Conservation (phyloP, 495 filamentous ascomycete genomes). For the Hypomontagnella monticulosa region DNA sequence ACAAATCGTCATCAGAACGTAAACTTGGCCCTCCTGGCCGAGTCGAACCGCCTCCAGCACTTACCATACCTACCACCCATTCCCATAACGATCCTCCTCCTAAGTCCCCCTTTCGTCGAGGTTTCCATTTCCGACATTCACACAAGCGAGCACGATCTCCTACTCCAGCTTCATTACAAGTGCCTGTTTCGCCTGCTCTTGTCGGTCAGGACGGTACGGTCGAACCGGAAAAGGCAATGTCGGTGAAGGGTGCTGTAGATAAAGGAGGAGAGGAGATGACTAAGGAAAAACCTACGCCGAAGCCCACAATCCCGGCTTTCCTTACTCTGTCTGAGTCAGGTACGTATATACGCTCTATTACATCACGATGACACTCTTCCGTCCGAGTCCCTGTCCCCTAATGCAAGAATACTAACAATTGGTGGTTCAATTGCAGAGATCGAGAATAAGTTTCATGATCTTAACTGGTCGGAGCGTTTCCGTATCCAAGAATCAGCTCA, state of each 20-base stretch:
- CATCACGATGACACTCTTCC: background rate
- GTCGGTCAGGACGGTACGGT: constrained; percentile 31
- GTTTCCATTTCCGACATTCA: constrained; percentile 34
- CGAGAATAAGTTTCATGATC: constrained; percentile 65
- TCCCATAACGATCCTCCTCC: constrained; percentile 11
- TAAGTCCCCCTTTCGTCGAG: constrained; percentile 42
- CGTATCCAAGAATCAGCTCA: constrained; percentile 58
- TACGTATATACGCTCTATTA: constrained; percentile 27
- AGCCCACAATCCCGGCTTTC: constrained; percentile 53
- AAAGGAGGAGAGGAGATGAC: constrained; percentile 30
- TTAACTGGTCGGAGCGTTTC: constrained; percentile 69
- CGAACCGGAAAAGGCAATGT: constrained; percentile 43
- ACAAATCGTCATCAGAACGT: constrained; percentile 23
- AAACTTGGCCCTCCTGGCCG: constrained; percentile 8
- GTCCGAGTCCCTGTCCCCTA: background rate
- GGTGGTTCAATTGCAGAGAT: constrained; percentile 51
- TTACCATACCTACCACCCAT: constrained; percentile 33
- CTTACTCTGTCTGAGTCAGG: constrained; percentile 49
- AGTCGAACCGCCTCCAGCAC: constrained; percentile 28
- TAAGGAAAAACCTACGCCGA: constrained; percentile 30
- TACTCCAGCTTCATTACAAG: constrained; percentile 43
- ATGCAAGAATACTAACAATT: constrained; percentile 21
- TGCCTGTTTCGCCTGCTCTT: constrained; percentile 41
- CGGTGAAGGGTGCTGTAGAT: constrained; percentile 32
- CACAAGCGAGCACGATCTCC: constrained; percentile 57